phyloP scores from a whole-genome alignment of 2,329 filamentous ascomycete species.

The Fusarium sp. region DNA sequence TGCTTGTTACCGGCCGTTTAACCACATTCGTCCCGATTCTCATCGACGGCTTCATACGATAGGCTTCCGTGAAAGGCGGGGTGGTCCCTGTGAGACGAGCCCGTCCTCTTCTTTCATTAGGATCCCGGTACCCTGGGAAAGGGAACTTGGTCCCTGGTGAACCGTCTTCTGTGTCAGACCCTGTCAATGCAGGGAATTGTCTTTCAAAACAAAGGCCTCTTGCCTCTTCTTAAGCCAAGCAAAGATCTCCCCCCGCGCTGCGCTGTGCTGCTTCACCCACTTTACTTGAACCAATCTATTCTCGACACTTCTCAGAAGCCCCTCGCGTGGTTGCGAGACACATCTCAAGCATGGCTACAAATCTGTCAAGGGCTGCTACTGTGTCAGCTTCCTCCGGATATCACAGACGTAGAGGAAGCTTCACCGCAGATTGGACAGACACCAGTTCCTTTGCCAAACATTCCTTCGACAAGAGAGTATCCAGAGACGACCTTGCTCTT shows the following conservation, averaged over 20 bases:
- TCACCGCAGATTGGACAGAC: conserved; percentile 41
- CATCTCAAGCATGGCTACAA: conserved; percentile 41
- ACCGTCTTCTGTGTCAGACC: conserved; percentile 48
- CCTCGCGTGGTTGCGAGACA: conserved; percentile 30
- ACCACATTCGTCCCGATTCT: conserved; percentile 44
- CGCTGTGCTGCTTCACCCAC: conserved; percentile 23
- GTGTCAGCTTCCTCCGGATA: conserved; percentile 39
- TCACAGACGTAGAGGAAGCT: conserved; percentile 43
- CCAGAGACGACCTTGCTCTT: conserved; percentile 58
- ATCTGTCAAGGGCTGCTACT: conserved; percentile 44
- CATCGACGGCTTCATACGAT: conserved; percentile 39
- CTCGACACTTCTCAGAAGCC: conserved; percentile 34
- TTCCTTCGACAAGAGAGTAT: conserved; percentile 57
- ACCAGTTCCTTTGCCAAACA: conserved; percentile 31
- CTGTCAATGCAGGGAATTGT: conserved; percentile 42
- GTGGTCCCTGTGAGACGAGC: conserved; percentile 46
- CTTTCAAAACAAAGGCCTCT: conserved; percentile 36
- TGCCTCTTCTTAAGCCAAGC: conserved; percentile 40
- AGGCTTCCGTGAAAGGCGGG: conserved; percentile 46
- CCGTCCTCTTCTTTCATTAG: conserved; percentile 29
- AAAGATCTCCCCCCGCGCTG: conserved; percentile 35
- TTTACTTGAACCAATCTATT: conserved; percentile 37
- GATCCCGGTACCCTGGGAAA: conserved; percentile 39
- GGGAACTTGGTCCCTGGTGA: conserved; percentile 36
- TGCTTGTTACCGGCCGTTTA: conserved; percentile 45